phyloP scores from a whole-genome alignment of 306 rosid genomes.

The Quercus wislizeni region DNA sequence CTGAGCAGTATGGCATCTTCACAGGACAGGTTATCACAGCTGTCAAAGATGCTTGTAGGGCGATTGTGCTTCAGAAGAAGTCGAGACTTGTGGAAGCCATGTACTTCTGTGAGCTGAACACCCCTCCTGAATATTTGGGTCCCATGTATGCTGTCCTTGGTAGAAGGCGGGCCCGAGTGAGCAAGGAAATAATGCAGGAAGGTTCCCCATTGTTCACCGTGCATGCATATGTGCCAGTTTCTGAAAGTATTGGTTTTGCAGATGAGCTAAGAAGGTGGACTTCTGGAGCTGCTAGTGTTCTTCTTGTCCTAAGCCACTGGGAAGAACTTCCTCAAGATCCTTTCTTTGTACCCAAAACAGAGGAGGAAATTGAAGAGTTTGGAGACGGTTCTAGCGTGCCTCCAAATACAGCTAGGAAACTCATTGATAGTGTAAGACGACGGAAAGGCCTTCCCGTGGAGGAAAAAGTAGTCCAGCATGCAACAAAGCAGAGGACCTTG shows the following conservation, averaged over 20 bases:
- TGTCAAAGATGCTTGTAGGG: conserved; percentile 86
- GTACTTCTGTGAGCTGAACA: conserved; percentile 91
- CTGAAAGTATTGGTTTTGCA: conserved; percentile 90
- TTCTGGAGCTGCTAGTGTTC: conserved; percentile 79
- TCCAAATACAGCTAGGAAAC: conserved; percentile 89
- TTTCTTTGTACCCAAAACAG: conserved; percentile 87
- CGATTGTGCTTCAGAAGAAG: conserved; percentile 70
- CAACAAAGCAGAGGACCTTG: conserved; percentile 86
- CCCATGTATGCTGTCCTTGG: conserved; percentile 88
- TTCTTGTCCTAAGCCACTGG: conserved; percentile 94
- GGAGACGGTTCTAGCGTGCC: conserved; percentile 95
- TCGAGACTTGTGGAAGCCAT: conserved; percentile 92
- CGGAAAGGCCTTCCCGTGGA: conserved; percentile 88
- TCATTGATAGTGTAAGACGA: conserved; percentile 66
- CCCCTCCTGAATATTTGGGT: conserved; percentile 69
- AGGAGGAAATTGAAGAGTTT: conserved; percentile 89
- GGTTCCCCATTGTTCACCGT: conserved; percentile 92
- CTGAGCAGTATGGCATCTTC: conserved; percentile 66
- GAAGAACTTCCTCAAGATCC: conserved; percentile 86
- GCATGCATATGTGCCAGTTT: conserved; percentile 83
- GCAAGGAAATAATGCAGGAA: conserved; percentile 97
- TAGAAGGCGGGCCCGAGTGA: conserved; percentile 69
- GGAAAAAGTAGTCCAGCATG: conserved; percentile 89
- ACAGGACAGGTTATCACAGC: conserved; percentile 83
- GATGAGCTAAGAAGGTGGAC: conserved; percentile 90